Evolutionary conservation across 148 eudicot genomes (phyloP), one percentile per base, ranked within the genome.

Genomic region (Chenopodium album): DNA sequence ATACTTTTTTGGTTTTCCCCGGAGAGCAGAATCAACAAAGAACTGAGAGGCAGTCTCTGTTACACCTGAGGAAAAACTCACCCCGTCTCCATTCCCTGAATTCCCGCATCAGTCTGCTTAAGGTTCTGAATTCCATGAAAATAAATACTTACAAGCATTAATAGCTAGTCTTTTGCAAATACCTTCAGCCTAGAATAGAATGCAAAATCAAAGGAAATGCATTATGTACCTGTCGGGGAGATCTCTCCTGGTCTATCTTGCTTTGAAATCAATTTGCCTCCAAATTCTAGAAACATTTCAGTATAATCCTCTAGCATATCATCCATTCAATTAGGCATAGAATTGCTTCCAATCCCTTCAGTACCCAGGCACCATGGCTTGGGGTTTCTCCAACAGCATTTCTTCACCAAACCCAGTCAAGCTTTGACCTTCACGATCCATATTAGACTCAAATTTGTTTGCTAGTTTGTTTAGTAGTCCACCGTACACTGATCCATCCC

Each of bases 361-460:
- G 23, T 22, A 77, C 80, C 67, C 71, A 26, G 67, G 80, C 84
- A 56, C 74, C 79, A 76, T 23, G 77, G 68, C 82, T 82, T 77
- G 87, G 50, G 94, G 94, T 86, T 89, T 90, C 82, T 81, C 85
- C 71, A 87, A 76, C 76, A 90, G 77, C 62, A 85, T 80, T 54
- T 83, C 74, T 54, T 80, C 81, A 82, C 79, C 78, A 81, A 83
- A 81, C 37, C 62, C 62, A 41, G 67, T 46, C 72, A 82, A 29
- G 50, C 66, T 80, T 71, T 73, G 67, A 67, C 13, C 80, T 64
- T 54, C 77, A 75, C 62, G 70, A 34, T 16, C 79, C 52, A 50
- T 8, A n/a, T 37, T 62, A 73, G 62, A 50, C 68, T 81, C 80
- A 32, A 71, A 34, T 20, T 4, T 20, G 23, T 76, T 37, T 34